Conservation (phyloP, 371 early-diverging fungal species). For the Choanephora cucurbitarum region DNA sequence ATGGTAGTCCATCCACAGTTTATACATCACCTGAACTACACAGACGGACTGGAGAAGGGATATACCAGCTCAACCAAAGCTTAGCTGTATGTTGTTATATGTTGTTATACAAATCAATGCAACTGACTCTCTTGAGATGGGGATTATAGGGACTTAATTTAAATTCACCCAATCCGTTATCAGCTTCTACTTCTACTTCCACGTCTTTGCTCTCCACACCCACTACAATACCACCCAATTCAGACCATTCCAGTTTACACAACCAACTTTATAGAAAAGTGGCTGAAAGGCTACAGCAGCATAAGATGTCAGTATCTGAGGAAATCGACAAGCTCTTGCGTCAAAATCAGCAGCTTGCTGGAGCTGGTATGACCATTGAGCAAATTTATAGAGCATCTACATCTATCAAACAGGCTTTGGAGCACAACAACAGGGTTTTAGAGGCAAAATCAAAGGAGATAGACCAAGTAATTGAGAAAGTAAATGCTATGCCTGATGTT, state of each 20-base stretch:
- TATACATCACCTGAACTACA: slow-evolving; percentile 22
- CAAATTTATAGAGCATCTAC: slow-evolving; percentile 56
- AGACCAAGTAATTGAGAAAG: slow-evolving; percentile 50
- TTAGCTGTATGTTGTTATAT: slow-evolving; percentile 28
- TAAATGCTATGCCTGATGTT: slow-evolving; percentile 63
- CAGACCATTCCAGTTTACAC: slow-evolving; percentile 18
- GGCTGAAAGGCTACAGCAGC: slow-evolving; percentile 44
- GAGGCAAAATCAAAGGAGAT: slow-evolving; percentile 57
- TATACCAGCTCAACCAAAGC: slow-evolving; percentile 48
- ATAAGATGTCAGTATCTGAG: slow-evolving; percentile 45
- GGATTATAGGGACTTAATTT: slow-evolving; percentile 32
- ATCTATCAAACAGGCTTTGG: slow-evolving; percentile 56
- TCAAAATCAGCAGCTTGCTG: slow-evolving; percentile 62
- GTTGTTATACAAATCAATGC: neutral
- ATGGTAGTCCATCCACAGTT: slow-evolving; percentile 24
- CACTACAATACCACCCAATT: slow-evolving; percentile 1
- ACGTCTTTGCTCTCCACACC: slow-evolving; percentile 19
- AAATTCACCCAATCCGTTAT: slow-evolving; percentile 20
- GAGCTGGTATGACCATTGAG: slow-evolving; percentile 63
- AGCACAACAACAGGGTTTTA: slow-evolving; percentile 63
- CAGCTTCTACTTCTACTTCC: slow-evolving; percentile 35
- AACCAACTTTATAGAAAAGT: slow-evolving; percentile 45
- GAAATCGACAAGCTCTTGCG: slow-evolving; percentile 61
- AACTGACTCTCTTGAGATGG: neutral
- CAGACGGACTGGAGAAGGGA: slow-evolving; percentile 39